Evolutionary conservation across 2,329 filamentous ascomycete genomes (phyloP).

Genomic region (Colletotrichum australisinense): DNA sequence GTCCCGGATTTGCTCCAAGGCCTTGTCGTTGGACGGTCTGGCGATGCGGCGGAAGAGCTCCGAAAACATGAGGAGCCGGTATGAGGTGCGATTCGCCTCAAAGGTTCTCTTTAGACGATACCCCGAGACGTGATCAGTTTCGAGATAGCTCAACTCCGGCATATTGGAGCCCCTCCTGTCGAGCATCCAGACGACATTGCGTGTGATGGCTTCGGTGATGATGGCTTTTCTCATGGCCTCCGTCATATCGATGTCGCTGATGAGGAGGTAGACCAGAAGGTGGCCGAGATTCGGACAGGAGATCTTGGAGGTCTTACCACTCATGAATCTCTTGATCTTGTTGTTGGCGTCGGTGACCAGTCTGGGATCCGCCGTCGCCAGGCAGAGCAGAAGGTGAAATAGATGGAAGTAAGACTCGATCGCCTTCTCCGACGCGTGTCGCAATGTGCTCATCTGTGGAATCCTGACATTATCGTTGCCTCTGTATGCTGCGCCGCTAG

Average conservation of each 20-base stretch:
- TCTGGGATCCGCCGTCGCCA: conserved; percentile 49
- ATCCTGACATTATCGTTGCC: neutral
- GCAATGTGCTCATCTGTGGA: conserved; percentile 51
- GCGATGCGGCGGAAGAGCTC: conserved; percentile 60
- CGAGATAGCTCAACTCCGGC: conserved; percentile 59
- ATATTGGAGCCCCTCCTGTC: conserved; percentile 48
- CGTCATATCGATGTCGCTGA: conserved; percentile 55
- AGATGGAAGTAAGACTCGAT: conserved; percentile 64
- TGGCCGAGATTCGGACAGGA: conserved; percentile 60
- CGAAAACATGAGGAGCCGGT: conserved; percentile 64
- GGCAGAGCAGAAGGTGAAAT: conserved; percentile 61
- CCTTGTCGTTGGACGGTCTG: conserved; percentile 47
- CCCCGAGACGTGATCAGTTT: conserved; percentile 51
- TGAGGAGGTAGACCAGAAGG: conserved; percentile 58
- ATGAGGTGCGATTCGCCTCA: conserved; percentile 56
- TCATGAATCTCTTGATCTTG: conserved; percentile 50
- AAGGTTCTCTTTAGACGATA: conserved; percentile 62
- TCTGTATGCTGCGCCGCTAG: neutral
- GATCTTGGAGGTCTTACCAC: conserved; percentile 52
- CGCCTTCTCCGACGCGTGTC: conserved; percentile 62
- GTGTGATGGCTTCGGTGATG: conserved; percentile 60
- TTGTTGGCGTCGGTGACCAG: conserved; percentile 54
- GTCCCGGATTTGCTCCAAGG: conserved; percentile 53
- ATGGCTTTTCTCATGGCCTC: conserved; percentile 52
- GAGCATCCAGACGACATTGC: conserved; percentile 64